Conservation (phyloP, 1,284 basidiomycete genomes). For the Marasmius fiardii region DNA sequence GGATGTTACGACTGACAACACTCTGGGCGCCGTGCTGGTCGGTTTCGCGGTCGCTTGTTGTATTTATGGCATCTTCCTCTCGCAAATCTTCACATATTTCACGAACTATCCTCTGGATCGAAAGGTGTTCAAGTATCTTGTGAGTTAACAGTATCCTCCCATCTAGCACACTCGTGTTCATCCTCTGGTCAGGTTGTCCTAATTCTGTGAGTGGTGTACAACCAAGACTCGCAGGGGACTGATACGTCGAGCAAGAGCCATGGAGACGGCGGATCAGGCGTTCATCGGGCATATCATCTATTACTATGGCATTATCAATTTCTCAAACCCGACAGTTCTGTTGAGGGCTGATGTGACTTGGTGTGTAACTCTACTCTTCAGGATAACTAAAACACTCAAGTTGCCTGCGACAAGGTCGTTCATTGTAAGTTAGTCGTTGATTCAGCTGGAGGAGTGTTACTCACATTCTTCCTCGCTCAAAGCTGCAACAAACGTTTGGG, state of each 20-base stretch:
- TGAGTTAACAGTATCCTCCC: slow-evolving; percentile 29
- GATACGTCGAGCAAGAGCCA: slow-evolving; percentile 26
- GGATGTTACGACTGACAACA: slow-evolving; percentile 36
- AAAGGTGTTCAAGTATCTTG: slow-evolving; percentile 50
- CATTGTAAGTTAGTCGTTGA: slow-evolving; percentile 40
- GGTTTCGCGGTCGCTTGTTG: slow-evolving; percentile 54
- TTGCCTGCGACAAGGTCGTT: slow-evolving; percentile 39
- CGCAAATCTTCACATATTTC: slow-evolving; percentile 54
- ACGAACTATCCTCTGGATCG: slow-evolving; percentile 52
- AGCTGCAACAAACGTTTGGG: slow-evolving; percentile 58
- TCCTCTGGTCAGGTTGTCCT: slow-evolving; percentile 32
- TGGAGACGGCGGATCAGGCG: slow-evolving; percentile 47
- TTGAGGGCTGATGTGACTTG: slow-evolving; percentile 41
- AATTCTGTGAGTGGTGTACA: slow-evolving; percentile 34
- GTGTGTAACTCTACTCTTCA: slow-evolving; percentile 23
- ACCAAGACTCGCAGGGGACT: neutral
- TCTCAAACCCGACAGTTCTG: slow-evolving; percentile 36
- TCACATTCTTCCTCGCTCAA: neutral
- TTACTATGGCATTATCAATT: slow-evolving; percentile 53
- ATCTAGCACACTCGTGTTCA: neutral
- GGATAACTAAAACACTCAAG: slow-evolving; percentile 4
- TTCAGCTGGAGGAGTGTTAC: neutral
- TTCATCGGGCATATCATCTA: slow-evolving; percentile 55
- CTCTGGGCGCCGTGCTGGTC: slow-evolving; percentile 55
- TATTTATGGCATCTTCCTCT: slow-evolving; percentile 45